Percentiles rank a stretch among this genome's conserved stretches.
phyloP scores from a whole-genome alignment of 1,284 basidiomycete genomes.

The Pascua sp. region DNA sequence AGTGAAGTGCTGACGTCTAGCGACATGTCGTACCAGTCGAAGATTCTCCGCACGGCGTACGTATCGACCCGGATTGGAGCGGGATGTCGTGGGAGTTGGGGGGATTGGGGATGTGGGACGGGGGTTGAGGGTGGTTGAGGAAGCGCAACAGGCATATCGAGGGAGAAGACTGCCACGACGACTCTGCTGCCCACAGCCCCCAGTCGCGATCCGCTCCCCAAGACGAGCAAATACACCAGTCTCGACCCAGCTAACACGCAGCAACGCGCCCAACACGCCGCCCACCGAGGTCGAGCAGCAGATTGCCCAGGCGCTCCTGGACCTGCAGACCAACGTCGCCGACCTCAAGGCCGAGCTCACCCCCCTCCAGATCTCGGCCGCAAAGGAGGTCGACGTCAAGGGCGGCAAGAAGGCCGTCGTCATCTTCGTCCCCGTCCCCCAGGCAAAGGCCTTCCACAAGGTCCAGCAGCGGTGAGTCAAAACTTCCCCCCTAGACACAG shows the following conservation, averaged over 20 bases:
- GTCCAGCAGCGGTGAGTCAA: slow-evolving; percentile 90
- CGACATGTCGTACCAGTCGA: slow-evolving; percentile 21
- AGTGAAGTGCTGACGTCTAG: neutral
- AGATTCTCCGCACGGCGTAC: slow-evolving; percentile 14
- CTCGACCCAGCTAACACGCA: slow-evolving; percentile 60
- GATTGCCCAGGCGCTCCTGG: slow-evolving; percentile 93
- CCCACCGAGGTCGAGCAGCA: slow-evolving; percentile 89
- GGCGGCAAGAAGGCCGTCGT: slow-evolving; percentile 99
- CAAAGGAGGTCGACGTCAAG: slow-evolving; percentile 97
- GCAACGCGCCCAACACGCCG: slow-evolving; percentile 80
- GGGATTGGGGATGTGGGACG: too few relatives aligned
- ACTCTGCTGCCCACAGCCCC: too few relatives aligned
- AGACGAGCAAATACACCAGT: too few relatives aligned
- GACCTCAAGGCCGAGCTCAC: slow-evolving; percentile 97
- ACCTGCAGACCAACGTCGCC: slow-evolving; percentile 96
- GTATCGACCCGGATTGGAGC: neutral
- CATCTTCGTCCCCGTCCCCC: slow-evolving; percentile 95
- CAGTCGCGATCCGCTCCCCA: too few relatives aligned
- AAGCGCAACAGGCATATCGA: too few relatives aligned
- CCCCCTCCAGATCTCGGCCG: slow-evolving; percentile 93
- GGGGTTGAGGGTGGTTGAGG: too few relatives aligned
- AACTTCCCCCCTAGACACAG: neutral
- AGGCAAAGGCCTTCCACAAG: slow-evolving; percentile 98
- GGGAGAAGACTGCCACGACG: too few relatives aligned
- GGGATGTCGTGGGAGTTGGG: too few relatives aligned